Evolutionary conservation across 2,329 filamentous ascomycete species (phyloP).

Genomic region (Arthroderma sp.): DNA sequence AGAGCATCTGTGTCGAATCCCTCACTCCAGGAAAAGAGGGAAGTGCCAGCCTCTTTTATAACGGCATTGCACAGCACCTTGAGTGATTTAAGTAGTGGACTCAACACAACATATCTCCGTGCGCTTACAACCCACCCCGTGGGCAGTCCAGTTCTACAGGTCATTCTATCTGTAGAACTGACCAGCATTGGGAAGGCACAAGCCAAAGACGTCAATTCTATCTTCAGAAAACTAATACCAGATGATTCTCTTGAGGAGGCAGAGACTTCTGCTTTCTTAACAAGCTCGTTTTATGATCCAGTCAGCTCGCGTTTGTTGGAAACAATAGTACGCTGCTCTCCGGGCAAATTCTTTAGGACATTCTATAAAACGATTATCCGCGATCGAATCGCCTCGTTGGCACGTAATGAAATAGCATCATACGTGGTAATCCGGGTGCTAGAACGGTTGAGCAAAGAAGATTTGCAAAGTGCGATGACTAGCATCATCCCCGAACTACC

Average conservation of each 20-base stretch:
- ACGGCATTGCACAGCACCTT: conserved; percentile 72
- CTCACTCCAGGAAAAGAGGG: conserved; percentile 32
- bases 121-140: conserved; percentile 78
- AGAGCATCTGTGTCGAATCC: conserved; percentile 39
- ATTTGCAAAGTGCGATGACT: conserved; percentile 59
- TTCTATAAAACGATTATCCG: conserved; percentile 71
- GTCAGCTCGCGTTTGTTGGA: conserved; percentile 85
- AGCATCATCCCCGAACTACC: conserved; percentile 61
- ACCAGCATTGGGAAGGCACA: conserved; percentile 55
- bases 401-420: conserved; percentile 78
- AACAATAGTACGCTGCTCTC: conserved; percentile 64
- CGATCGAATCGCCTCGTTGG: conserved; percentile 62
- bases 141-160: conserved; percentile 84
- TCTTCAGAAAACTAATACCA: conserved; percentile 66
- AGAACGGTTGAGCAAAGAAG: conserved; percentile 73
- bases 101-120: conserved; percentile 69
- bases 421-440: conserved; percentile 77
- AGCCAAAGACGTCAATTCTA: conserved; percentile 50
- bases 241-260: conserved; percentile 64
- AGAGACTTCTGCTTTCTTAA: conserved; percentile 68
- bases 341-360: conserved; percentile 81
- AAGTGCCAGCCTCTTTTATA: conserved; percentile 67
- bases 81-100: conserved; percentile 54
- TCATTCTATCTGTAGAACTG: conserved; percentile 77
- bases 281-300: conserved; percentile 74